phyloP scores from a whole-genome alignment of 768 basidiomycete species.

The Crassisporium funariophilum region DNA sequence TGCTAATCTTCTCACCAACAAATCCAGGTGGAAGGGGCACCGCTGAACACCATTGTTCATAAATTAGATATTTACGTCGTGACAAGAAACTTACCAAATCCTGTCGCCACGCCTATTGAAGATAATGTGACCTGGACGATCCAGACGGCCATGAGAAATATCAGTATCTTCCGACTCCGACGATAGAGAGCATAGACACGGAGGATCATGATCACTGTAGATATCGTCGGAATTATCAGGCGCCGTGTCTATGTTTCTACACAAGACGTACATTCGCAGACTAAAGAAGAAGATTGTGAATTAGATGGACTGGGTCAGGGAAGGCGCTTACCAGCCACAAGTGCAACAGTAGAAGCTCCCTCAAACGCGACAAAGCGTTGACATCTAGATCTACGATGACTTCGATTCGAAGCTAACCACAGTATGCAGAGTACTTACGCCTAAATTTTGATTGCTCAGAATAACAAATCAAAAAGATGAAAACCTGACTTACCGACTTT shows the following conservation, averaged over 20 bases:
- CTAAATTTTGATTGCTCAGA: constrained; percentile 1
- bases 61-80: not conserved
- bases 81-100: constrained; percentile 19
- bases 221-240: not conserved
- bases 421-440: not conserved
- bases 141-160: constrained; percentile 19
- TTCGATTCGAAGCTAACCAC: not conserved
- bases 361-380: constrained; percentile 25
- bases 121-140: constrained; percentile 22
- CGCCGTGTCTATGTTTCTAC: not conserved
- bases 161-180: constrained; percentile 15
- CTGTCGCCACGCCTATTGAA: constrained; percentile 18
- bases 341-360: constrained; percentile 22
- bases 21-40: constrained; percentile 21
- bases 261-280: constrained; percentile 19
- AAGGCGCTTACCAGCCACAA: constrained; percentile 20
- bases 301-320: not conserved
- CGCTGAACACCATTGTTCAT: constrained; percentile 8
- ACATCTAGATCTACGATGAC: constrained; percentile 12
- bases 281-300: constrained; percentile 5
- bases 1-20: constrained; percentile 11
- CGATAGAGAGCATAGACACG: constrained; percentile 30
- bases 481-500: constrained; percentile 13
- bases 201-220: constrained; percentile 29
- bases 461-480: not conserved